Base-by-base conservation (phyloP, 208 protist species). In the Trypanosoma melophagium region DNA sequence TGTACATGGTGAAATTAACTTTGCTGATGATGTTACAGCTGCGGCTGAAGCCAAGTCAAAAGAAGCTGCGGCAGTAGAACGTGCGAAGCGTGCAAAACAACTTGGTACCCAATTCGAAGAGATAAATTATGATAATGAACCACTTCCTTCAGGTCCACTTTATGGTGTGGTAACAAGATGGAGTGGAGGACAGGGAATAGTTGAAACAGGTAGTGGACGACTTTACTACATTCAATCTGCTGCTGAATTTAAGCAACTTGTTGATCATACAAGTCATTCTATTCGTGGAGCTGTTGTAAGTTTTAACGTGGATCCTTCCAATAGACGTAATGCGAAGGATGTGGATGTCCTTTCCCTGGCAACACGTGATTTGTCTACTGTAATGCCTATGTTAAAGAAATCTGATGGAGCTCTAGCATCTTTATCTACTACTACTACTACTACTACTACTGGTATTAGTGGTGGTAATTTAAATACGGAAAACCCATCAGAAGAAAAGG, bases 151-250 rank as follows among this genome's bases (percentile, higher is more conserved):
- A 13, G 77, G 65, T 13, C 45, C 65, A 7, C 66, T 89, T 35
- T 94, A 86, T 73, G 91, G 91, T 62, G 91, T 96, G 5, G 65
- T 96, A n/a, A 90, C 89, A 17, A 86, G 91, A 31, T 96, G 91
- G 88, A 94, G 88, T 57, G 91, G 91, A 17, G 91, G 91, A 41
- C 87, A 94, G 47, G 91, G 91, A 38, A 77, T 86, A 9, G 52
- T 96, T 22, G 87, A 96, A 69, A 84, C 76, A 35, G 82, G 86
- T 17, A 76, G 84, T 19, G 81, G 86, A n/a, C 68, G 70, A 12
- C 71, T 81, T 62, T 93, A 86, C 70, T 93, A 86, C 55, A 81
- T 96, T 44, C 75, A 69, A 24, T 92, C 85, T 28, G 86, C 80
- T 35, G 82, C 86, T 9, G 83, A 84, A 59, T 92, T 96, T 71